Percentiles rank a stretch among this genome's conserved stretches.
phyloP scores from a whole-genome alignment of 176 grass and related monocot species.

The Phoenix roebelenii region DNA sequence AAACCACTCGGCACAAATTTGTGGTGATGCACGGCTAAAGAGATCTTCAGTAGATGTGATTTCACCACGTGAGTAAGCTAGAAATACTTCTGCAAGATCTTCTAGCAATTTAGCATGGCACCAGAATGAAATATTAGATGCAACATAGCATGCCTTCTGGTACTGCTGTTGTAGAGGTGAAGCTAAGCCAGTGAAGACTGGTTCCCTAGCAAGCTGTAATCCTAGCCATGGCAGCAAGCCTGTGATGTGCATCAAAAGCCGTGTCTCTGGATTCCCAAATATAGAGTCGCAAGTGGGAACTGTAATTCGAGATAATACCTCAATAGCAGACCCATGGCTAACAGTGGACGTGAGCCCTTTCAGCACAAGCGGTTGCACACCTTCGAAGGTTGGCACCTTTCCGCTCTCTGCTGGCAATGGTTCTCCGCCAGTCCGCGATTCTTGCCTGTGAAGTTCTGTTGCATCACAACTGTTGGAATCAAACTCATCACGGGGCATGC shows the following conservation, averaged over 20 bases:
- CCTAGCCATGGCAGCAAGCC: constrained; percentile 94
- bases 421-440: constrained; percentile 46
- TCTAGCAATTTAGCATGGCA: constrained; percentile 51
- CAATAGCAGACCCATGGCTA: constrained; percentile 78
- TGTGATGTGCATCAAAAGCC: constrained; percentile 89
- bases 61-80: constrained; percentile 55
- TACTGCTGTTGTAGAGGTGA: constrained; percentile 65
- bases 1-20: constrained; percentile 79
- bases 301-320: constrained; percentile 88
- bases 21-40: constrained; percentile 48
- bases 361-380: constrained; percentile 85
- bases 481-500: constrained; percentile 92
- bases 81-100: constrained; percentile 62
- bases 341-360: constrained; percentile 89
- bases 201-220: constrained; percentile 55
- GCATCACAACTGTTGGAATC: constrained; percentile 45
- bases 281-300: constrained; percentile 86
- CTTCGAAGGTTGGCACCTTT: constrained; percentile 83
- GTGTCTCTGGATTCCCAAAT: constrained; percentile 84
- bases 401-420: constrained; percentile 50
- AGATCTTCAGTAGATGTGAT: constrained; percentile 59
- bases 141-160: constrained; percentile 84
- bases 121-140: constrained; percentile 79
- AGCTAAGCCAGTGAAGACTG: constrained; percentile 21
- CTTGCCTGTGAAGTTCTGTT: constrained; percentile 66